phyloP scores from a whole-genome alignment of 2,329 filamentous ascomycete genomes.

The Penicillium griseofulvum region DNA sequence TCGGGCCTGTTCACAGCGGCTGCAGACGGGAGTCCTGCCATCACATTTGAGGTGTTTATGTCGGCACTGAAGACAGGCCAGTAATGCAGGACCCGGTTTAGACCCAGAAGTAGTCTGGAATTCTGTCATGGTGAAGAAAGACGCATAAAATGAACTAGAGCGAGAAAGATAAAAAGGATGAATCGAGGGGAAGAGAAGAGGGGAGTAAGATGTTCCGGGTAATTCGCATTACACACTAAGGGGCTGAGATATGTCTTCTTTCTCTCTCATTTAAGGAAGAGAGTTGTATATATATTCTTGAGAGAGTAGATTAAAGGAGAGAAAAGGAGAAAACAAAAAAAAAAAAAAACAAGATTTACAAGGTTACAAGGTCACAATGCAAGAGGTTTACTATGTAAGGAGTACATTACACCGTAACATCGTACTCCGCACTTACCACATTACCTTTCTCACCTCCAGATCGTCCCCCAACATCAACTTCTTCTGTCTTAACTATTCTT shows the following conservation, averaged over 20 bases:
- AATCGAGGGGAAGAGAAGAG: constrained; percentile 1
- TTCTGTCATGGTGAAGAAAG: constrained; percentile 26
- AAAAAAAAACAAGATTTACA: background rate
- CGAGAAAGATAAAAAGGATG: background rate
- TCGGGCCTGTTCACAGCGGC: constrained; percentile 60
- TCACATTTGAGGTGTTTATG: constrained; percentile 74
- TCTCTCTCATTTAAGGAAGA: background rate
- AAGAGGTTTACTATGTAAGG: background rate
- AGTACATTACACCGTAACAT: background rate
- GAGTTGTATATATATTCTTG: too few species aligned
- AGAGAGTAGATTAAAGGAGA: too few species aligned
- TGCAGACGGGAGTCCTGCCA: constrained; percentile 63
- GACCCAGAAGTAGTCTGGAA: constrained; percentile 25
- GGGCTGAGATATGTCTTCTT: background rate
- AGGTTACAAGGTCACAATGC: background rate
- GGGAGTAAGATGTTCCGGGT: background rate
- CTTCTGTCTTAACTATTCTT: too few species aligned
- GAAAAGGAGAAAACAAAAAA: background rate
- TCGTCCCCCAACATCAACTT: background rate
- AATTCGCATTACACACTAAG: background rate
- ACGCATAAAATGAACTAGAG: constrained; percentile 6
- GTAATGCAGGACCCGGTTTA: constrained; percentile 38
- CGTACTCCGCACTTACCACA: background rate
- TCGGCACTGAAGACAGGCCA: constrained; percentile 50
- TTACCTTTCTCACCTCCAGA: background rate